Percentiles rank a stretch among this genome's conserved stretches.
Conservation (phyloP, 441 rosid species). For the Caryocar brasiliense region DNA sequence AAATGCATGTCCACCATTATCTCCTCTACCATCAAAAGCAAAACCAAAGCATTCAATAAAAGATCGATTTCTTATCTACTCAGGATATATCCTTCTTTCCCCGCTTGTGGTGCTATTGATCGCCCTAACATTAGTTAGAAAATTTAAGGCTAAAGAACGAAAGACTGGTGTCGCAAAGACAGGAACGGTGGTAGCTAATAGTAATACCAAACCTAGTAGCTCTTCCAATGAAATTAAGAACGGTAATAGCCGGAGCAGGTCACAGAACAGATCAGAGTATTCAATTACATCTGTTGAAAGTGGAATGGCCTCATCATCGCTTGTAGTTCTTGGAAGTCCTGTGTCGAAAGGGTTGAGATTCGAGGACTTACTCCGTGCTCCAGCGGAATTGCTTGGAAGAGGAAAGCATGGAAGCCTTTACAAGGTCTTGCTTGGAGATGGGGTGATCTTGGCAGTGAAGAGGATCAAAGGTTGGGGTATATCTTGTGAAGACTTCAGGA, state of each 20-base stretch:
- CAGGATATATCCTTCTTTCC: slow-evolving; percentile 36
- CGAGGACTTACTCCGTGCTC: slow-evolving; percentile 53
- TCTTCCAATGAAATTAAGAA: slow-evolving; percentile 20
- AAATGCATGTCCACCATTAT: slow-evolving; percentile 25
- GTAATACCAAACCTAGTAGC: slow-evolving; percentile 8
- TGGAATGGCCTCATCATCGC: slow-evolving; percentile 26
- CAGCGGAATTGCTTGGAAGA: slow-evolving; percentile 48
- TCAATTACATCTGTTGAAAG: slow-evolving; percentile 37
- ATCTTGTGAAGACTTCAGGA: slow-evolving; percentile 29
- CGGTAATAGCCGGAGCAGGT: too few relatives aligned
- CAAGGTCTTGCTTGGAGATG: slow-evolving; percentile 33
- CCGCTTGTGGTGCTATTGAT: slow-evolving; percentile 18
- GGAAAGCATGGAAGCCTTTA: slow-evolving; percentile 55
- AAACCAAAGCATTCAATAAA: slow-evolving; percentile 12
- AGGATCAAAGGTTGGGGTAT: slow-evolving; percentile 35
- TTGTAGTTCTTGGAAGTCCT: slow-evolving; percentile 33
- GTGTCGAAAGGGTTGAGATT: slow-evolving; percentile 28
- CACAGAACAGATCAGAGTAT: slow-evolving; percentile 34
- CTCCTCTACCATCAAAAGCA: slow-evolving; percentile 19
- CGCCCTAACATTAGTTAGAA: slow-evolving; percentile 16
- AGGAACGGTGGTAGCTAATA: not conserved
- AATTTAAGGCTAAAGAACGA: slow-evolving; percentile 14
- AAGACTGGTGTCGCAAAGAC: not conserved
- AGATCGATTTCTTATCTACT: slow-evolving; percentile 26
- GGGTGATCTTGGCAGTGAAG: slow-evolving; percentile 36